phyloP scores from a whole-genome alignment of 768 basidiomycete species.

The Lyophyllum decastes region DNA sequence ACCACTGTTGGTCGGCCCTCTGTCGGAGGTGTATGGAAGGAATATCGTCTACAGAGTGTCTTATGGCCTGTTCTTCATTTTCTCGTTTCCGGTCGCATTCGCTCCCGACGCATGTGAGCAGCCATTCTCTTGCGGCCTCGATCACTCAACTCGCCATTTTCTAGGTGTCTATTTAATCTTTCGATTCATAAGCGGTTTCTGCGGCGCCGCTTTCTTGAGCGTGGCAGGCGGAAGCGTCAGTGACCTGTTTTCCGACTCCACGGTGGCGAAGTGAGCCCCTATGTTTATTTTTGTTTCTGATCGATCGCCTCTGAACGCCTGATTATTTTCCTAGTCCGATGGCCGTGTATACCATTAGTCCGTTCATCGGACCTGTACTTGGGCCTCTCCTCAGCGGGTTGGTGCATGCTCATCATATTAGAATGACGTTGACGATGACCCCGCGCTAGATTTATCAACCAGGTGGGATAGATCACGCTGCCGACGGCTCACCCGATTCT shows the following conservation, averaged over 20 bases:
- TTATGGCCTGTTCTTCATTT: conserved; percentile 59
- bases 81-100: conserved; percentile 76
- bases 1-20: conserved; percentile 55
- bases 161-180: conserved; percentile 61
- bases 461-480: conserved; percentile 35
- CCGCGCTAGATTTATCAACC: conserved; percentile 61
- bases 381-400: conserved; percentile 65
- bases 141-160: background rate
- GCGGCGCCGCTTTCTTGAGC: conserved; percentile 57
- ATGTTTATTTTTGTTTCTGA: background rate
- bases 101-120: conserved; percentile 60
- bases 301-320: background rate
- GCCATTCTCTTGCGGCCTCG: background rate
- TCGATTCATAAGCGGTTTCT: conserved; percentile 55
- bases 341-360: conserved; percentile 58
- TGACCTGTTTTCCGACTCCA: conserved; percentile 55
- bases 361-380: conserved; percentile 51
- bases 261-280: conserved; percentile 57
- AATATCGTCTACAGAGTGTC: conserved; percentile 64
- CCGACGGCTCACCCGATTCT: background rate
- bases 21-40: conserved; percentile 63
- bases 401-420: conserved; percentile 17
- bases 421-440: background rate
- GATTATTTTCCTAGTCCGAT: conserved; percentile 30
- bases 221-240: conserved; percentile 58